Conservation (phyloP, 2,329 filamentous ascomycete genomes). For the Colletotrichum musae region DNA sequence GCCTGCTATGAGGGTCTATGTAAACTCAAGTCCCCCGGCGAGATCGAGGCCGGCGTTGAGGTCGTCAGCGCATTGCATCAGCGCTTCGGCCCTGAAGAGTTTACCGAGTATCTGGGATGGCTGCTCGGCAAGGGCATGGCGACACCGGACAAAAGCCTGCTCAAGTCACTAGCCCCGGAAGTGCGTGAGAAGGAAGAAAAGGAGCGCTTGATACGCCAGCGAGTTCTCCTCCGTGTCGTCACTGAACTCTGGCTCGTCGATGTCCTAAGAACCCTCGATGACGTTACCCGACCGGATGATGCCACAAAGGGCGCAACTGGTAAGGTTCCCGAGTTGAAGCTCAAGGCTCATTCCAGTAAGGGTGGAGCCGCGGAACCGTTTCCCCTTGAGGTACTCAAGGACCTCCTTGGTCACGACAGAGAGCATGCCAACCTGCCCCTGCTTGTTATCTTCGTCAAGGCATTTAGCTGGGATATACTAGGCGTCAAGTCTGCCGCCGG, state of each 20-base stretch:
- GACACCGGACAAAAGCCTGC: conserved; percentile 85
- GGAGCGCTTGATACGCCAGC: conserved; percentile 88
- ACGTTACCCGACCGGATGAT: conserved; percentile 74
- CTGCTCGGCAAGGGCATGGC: conserved; percentile 91
- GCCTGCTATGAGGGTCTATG: conserved; percentile 96
- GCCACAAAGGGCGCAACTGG: conserved; percentile 72
- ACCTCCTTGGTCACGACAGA: conserved; percentile 92
- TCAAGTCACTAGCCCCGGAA: conserved; percentile 86
- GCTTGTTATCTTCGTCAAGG: conserved; percentile 95
- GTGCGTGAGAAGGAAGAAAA: conserved; percentile 96
- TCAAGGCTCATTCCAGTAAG: conserved; percentile 69
- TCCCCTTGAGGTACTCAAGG: conserved; percentile 96
- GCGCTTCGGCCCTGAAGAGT: conserved; percentile 90
- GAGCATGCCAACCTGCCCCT: conserved; percentile 93
- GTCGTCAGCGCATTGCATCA: conserved; percentile 96
- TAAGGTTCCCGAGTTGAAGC: conserved; percentile 75
- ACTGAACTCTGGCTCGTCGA: conserved; percentile 97
- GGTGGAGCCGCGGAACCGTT: conserved; percentile 87
- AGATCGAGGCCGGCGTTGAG: conserved; percentile 92
- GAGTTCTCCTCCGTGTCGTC: conserved; percentile 88
- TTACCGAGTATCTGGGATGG: conserved; percentile 94
- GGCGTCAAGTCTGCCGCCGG: conserved; percentile 80
- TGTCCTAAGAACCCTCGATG: conserved; percentile 84
- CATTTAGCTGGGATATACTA: conserved; percentile 95
- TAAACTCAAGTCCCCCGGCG: conserved; percentile 90